Evolutionary conservation across 768 basidiomycete genomes (phyloP).

Genomic region (Lanmaoa pseudosensibilis): DNA sequence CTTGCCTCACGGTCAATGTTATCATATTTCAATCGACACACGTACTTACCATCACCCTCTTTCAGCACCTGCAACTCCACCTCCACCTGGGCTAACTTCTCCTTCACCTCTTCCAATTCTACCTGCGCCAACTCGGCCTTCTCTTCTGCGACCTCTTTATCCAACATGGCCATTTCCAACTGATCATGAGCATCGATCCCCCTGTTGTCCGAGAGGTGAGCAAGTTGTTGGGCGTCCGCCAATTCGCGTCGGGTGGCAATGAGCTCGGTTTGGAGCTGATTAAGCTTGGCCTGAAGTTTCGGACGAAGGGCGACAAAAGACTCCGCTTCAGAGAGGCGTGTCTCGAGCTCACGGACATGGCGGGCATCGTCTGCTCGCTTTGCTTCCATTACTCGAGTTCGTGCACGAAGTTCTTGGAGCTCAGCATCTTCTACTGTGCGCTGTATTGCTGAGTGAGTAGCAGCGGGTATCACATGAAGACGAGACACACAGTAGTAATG

Average conservation of each 20-base stretch:
- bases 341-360: conserved; percentile 80
- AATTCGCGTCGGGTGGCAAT: conserved; percentile 73
- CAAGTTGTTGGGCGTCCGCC: conserved; percentile 74
- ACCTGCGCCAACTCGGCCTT: conserved; percentile 75
- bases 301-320: conserved; percentile 81
- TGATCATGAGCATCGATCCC: conserved; percentile 83
- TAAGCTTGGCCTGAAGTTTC: conserved; percentile 88
- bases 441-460: conserved; percentile 17
- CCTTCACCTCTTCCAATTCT: conserved; percentile 77
- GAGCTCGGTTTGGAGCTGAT: conserved; percentile 76
- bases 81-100: conserved; percentile 74
- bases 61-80: conserved; percentile 82
- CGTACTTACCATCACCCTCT: conserved; percentile 45
- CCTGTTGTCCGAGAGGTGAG: conserved; percentile 65
- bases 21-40: background rate
- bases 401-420: conserved; percentile 78
- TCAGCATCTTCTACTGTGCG: conserved; percentile 54
- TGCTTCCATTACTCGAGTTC: conserved; percentile 81
- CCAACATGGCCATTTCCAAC: conserved; percentile 91
- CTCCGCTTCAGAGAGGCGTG: conserved; percentile 80
- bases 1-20: conserved; percentile 15
- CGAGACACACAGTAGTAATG: conserved; percentile 18
- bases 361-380: conserved; percentile 86
- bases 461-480: background rate
- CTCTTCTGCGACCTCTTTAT: conserved; percentile 97